Evolutionary conservation across 2,329 filamentous ascomycete genomes (phyloP).

Genomic region (Apiospora marii): DNA sequence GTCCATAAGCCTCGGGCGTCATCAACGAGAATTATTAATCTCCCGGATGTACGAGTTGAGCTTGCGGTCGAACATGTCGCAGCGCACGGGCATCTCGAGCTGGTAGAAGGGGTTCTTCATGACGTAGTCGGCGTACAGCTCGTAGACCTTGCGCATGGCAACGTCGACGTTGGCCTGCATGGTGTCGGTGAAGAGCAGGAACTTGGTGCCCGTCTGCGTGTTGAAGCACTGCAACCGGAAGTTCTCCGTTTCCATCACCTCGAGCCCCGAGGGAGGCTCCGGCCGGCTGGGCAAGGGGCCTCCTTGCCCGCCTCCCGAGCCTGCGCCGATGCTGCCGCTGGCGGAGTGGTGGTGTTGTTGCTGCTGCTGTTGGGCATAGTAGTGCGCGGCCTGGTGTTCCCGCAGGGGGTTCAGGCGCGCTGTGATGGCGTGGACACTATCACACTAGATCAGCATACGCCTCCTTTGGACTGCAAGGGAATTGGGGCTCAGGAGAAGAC

Average conservation of each 20-base stretch:
- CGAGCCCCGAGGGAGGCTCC: conserved; percentile 78
- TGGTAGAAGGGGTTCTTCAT: conserved; percentile 99
- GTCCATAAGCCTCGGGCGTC: not conserved
- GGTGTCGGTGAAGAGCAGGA: conserved; percentile 91
- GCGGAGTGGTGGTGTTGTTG: conserved; percentile 32
- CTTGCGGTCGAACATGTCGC: conserved; percentile 93
- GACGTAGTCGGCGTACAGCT: conserved; percentile 94
- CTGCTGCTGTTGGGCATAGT: conserved; percentile 33
- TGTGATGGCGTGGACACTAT: conserved; percentile 74
- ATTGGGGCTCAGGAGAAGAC: conserved; percentile 42
- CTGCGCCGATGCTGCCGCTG: conserved; percentile 6
- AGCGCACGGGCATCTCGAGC: conserved; percentile 94
- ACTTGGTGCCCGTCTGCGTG: conserved; percentile 93
- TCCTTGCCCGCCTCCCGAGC: conserved; percentile 1
- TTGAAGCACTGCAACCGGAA: conserved; percentile 97
- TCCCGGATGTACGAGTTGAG: conserved; percentile 81
- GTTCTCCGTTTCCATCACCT: conserved; percentile 91
- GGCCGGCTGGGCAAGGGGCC: conserved; percentile 56
- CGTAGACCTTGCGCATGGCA: conserved; percentile 86
- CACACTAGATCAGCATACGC: not conserved
- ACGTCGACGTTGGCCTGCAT: conserved; percentile 87
- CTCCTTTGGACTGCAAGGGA: not conserved
- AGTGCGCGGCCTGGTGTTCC: conserved; percentile 35
- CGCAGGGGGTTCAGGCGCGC: conserved; percentile 67
- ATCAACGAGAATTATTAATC: conserved; percentile 67